phyloP scores from a whole-genome alignment of 1,284 basidiomycete genomes.

The Fomitopsis schrenkii region DNA sequence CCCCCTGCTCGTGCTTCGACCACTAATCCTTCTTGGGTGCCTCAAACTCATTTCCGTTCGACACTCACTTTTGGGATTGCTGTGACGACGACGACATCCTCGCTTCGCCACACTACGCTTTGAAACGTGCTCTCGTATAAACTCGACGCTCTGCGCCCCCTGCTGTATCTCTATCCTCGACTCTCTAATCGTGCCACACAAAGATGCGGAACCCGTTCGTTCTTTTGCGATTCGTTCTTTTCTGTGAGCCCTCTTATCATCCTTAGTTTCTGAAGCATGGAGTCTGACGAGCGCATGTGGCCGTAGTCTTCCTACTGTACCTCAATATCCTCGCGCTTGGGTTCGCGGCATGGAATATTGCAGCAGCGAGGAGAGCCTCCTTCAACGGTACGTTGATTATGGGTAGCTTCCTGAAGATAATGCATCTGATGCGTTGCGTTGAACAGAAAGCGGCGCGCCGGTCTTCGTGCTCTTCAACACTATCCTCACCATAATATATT shows the following conservation, averaged over 20 bases:
- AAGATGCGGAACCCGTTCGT: slow-evolving; percentile 41
- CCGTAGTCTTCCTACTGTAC: slow-evolving; percentile 47
- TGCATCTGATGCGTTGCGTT: slow-evolving; percentile 1
- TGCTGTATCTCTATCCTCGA: slow-evolving; percentile 7
- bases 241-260: slow-evolving; percentile 39
- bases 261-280: neutral
- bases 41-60: slow-evolving; percentile 1
- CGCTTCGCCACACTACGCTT: neutral
- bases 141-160: neutral
- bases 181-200: slow-evolving; percentile 3
- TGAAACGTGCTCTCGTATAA: neutral
- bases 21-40: neutral
- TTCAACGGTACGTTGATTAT: neutral
- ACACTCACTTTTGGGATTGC: neutral
- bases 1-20: neutral
- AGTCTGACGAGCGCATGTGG: slow-evolving; percentile 5
- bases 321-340: slow-evolving; percentile 47
- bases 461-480: slow-evolving; percentile 50
- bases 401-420: neutral
- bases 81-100: neutral
- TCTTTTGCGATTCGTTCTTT: slow-evolving; percentile 49
- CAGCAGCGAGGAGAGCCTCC: slow-evolving; percentile 26
- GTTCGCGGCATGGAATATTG: slow-evolving; percentile 57
- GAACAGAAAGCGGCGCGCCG: slow-evolving; percentile 42
- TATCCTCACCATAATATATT: slow-evolving; percentile 38